Evolutionary conservation across 106 monocot genomes (phyloP), one percentile per base, ranked within the genome.

Genomic region (Acorus gramineus): DNA sequence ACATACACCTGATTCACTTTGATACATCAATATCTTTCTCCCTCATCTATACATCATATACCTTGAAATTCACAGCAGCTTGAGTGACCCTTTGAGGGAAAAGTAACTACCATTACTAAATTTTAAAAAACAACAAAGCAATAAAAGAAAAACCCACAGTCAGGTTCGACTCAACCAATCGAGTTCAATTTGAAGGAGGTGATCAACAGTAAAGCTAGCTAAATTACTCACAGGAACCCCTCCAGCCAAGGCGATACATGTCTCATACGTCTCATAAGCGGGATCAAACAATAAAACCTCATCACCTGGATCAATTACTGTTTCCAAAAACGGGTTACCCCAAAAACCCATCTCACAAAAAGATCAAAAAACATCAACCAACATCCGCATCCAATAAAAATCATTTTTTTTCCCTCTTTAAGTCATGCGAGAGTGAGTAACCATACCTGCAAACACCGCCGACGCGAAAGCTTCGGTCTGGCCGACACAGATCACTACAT

Each of bases 251-350:
- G 56, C 44, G 8, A 94, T 82, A 54, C 86, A 84, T 42, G 94
- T 59, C 56, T 76, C 82, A 67, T 94, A 94, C 6, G 90, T 94
- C 69, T 90, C 94, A 67, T 84, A 94, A 65, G 84, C 79, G 74
- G 94, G 94, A 78, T 94, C 94, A 71, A 94, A 90, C 13, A 94
- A 49, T 68, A 94, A 52, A 46, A 90, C 84, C 52, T 95, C 94
- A 62, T 95, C 89, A 4, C 90, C 94, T 6, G 65, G 73, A 63
- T 84, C 75, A 61, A 95, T 82, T 57, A 80, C 94, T 95, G 81
- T 57, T 76, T 57, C 4, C 14, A 49, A 76, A 69, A 8, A 9
- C 51, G 65, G 62, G 13, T 14, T 7, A 57, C 2, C 28, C 44
- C 11, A 44, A 45, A 7, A 7, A 3, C 10, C n/a, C 10, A 13